phyloP scores from a whole-genome alignment of 257 asterid genomes.

The Nicotiana paniculata region DNA sequence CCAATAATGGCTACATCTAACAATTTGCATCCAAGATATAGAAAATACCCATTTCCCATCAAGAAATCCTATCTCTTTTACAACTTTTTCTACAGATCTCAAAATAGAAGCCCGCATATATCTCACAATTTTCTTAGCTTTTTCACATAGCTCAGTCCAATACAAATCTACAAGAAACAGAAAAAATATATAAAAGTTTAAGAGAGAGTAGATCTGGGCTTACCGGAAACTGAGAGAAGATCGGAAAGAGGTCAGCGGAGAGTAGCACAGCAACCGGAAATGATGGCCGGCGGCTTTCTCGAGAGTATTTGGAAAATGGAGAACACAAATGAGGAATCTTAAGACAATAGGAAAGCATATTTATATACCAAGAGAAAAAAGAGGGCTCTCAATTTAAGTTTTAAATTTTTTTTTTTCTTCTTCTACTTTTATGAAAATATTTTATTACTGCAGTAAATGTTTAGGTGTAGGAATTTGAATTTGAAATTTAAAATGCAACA shows the following conservation, averaged over 20 bases:
- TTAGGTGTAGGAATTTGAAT: neutral
- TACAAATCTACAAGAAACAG: neutral
- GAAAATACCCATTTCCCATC: neutral
- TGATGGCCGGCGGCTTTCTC: neutral
- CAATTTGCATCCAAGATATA: neutral
- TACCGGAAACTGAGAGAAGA: neutral
- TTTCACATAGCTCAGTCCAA: neutral
- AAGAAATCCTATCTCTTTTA: neutral
- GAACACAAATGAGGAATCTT: neutral
- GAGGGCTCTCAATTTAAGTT: neutral
- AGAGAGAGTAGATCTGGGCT: neutral
- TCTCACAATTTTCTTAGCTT: neutral
- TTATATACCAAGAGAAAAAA: conserved; percentile 3
- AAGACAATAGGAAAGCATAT: neutral
- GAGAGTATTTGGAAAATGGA: neutral
- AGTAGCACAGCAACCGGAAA: conserved; percentile 4
- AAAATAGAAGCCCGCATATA: neutral
- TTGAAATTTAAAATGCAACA: neutral
- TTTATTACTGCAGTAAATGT: neutral
- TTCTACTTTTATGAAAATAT: neutral
- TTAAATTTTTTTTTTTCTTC: neutral
- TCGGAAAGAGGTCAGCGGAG: neutral
- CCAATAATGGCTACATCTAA: neutral
- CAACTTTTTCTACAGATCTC: neutral
- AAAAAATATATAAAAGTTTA: neutral